These are phyloP conservation scores for Lunularia cruciata DNA, from an alignment of 225 moss, liverwort and hornwort genomes.

Conservation along the genomic window DNA sequence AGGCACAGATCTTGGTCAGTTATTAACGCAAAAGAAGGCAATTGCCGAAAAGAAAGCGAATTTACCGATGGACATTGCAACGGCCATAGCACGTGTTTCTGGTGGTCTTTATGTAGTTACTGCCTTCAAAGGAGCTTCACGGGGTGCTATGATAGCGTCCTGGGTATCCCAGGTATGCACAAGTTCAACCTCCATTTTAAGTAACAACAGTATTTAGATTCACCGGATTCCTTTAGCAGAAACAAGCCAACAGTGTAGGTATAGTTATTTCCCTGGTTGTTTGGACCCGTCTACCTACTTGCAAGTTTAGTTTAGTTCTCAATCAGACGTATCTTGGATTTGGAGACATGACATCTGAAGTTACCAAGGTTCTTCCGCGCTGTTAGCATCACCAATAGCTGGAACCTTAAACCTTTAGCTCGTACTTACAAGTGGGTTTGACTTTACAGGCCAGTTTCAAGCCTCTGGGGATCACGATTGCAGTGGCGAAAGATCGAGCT, in stretches of 20 bases:
- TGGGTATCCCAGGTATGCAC: slow-evolving; percentile 86
- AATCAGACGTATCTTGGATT: no score
- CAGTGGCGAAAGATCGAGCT: slow-evolving; percentile 96
- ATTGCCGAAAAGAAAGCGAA: slow-evolving; percentile 69
- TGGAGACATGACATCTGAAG: no score
- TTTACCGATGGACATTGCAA: slow-evolving; percentile 83
- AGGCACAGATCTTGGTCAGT: slow-evolving; percentile 93
- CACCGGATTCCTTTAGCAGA: no score
- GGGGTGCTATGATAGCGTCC: slow-evolving; percentile 94
- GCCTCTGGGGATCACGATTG: slow-evolving; percentile 86
- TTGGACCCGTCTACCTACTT: not conserved
- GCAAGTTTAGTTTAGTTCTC: not conserved
- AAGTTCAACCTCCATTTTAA: not conserved
- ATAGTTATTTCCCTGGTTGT: not conserved
- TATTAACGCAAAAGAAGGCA: slow-evolving; percentile 75
- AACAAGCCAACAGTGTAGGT: not conserved
- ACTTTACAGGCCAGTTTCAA: slow-evolving; percentile 80
- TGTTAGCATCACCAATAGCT: no score
- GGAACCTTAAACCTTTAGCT: no score
- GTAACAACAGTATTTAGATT: not conserved
- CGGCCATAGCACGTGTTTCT: slow-evolving; percentile 86
- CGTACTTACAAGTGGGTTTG: not conserved
- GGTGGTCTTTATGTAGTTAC: slow-evolving; percentile 97
- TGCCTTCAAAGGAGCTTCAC: slow-evolving; percentile 71
- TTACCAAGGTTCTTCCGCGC: no score